Base-by-base conservation (phyloP, 2,329 filamentous ascomycete genomes). In the Fusarium sp. region DNA sequence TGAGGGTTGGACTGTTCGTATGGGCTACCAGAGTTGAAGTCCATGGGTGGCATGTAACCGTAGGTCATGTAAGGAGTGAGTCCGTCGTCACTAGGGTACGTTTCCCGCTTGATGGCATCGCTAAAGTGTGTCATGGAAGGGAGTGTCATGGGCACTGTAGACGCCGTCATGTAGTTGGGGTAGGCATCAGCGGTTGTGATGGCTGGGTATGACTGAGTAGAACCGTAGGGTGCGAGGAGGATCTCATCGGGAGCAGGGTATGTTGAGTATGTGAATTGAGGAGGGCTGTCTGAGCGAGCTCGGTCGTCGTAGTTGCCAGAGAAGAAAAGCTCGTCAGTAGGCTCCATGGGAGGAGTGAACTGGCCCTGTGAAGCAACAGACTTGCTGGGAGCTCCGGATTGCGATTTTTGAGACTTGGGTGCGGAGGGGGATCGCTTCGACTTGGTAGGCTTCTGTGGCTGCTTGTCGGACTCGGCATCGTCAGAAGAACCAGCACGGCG, bases 1-100 rank as follows among this genome's bases (percentile, higher is more conserved):
- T 93, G 91, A 87, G 91, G 89, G 82, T 89, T 88, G 81, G 89
- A 88, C 76, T 90, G 85, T 80, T 92, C 89, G 84, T 93, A 94
- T 31, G 88, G 84, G 75, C 88, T 86, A 64, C 86, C 83, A 66
- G 85, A 83, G 79, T 86, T 86, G 75, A 92, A 87, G 76, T 93
- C 91, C 79, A 93, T 88, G 56, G 86, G 86, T 64, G 88, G 85
- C 80, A 92, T 86, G 76, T 90, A 91, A 73, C 86, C 85, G 80
- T 93, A 94, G 83, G 85, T 88, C 83, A 93, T 88, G 81, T 91
- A 92, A 10, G 91, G 87, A 73, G 87, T 89, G 79, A 92, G 86
- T 60, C 88, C 85, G 52, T 88, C 85, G 72, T 91, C 89, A 73
- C 86, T 85, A 64, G 84, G 84, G 84, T 84, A 86, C 10, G 83